These are phyloP conservation scores for Ilyonectria destructans DNA, from an alignment of 2,329 filamentous ascomycete species.

Conservation along the genomic window DNA sequence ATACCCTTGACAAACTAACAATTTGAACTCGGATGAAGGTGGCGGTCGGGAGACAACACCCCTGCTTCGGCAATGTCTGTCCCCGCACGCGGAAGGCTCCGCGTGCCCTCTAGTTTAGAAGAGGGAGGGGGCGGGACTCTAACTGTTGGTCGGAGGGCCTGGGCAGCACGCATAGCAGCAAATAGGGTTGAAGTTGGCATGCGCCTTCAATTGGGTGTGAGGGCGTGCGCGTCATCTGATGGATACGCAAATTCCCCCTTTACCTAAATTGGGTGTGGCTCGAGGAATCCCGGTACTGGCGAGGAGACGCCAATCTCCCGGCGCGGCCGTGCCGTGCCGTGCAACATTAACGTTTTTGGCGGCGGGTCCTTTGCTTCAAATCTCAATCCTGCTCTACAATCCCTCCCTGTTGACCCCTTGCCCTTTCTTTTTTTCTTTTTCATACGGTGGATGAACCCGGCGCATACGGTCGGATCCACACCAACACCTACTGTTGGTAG, in stretches of 20 bases:
- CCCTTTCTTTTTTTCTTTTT: too few species aligned
- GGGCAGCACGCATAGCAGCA: not conserved
- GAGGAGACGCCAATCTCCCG: constrained; percentile 3
- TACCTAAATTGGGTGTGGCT: not conserved
- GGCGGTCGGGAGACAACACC: not conserved
- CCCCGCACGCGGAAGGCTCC: constrained; percentile 1
- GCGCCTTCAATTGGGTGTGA: too few species aligned
- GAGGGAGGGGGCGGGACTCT: not conserved
- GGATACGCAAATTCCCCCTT: not conserved
- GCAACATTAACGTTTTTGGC: not conserved
- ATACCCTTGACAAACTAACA: constrained; percentile 1
- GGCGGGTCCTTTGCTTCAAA: too few species aligned
- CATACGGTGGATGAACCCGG: too few species aligned
- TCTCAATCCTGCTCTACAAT: too few species aligned
- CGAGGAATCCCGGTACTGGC: not conserved
- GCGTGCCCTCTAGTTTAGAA: not conserved
- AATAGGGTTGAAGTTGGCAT: not conserved
- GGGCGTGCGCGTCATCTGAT: not conserved
- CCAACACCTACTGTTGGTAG: too few species aligned
- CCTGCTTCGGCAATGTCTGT: not conserved
- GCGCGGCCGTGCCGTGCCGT: not conserved
- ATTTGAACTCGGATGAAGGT: not conserved
- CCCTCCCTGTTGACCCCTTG: too few species aligned
- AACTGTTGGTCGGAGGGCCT: too few species aligned
- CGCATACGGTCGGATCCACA: too few species aligned